These are phyloP conservation scores for Penicillium verrucosum DNA, from an alignment of 2,329 filamentous ascomycete genomes.

Conservation along the genomic window DNA sequence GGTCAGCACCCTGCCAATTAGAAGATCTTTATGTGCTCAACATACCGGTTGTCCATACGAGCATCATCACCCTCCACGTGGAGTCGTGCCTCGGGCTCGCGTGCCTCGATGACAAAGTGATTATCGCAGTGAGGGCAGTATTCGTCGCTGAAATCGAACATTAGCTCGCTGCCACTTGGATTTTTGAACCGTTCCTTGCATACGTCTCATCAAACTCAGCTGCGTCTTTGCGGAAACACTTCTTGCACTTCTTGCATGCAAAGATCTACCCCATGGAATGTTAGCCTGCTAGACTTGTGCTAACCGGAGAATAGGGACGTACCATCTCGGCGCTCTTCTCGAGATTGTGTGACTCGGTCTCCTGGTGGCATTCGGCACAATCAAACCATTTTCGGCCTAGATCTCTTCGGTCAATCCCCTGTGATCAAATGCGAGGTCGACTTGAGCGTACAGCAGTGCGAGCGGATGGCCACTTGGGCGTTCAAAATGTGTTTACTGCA, in stretches of 20 bases:
- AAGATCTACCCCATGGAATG: constrained; percentile 54
- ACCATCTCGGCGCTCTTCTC: constrained; percentile 79
- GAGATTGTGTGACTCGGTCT: constrained; percentile 74
- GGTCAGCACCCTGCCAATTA: constrained; percentile 11
- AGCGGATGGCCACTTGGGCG: constrained; percentile 93
- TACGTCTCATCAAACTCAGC: constrained; percentile 83
- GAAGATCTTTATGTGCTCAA: background rate
- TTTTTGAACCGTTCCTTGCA: background rate
- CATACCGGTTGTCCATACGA: constrained; percentile 68
- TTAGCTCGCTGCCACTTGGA: constrained; percentile 1
- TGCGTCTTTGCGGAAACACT: constrained; percentile 93
- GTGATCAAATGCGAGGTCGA: background rate
- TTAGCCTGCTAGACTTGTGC: constrained; percentile 3
- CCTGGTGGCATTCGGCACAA: constrained; percentile 89
- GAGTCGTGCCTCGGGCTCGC: constrained; percentile 76
- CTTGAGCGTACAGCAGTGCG: constrained; percentile 75
- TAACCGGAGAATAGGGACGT: constrained; percentile 4
- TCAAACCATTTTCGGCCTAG: constrained; percentile 96
- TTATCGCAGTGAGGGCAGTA: constrained; percentile 99
- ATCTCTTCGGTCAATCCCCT: constrained; percentile 5
- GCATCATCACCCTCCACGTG: constrained; percentile 90
- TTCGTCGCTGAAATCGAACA: constrained; percentile 63
- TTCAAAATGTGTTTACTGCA: constrained; percentile 95
- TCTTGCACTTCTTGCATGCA: constrained; percentile 98
- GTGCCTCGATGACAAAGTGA: constrained; percentile 90